Base-by-base conservation (phyloP, 2,329 filamentous ascomycete genomes). In the Stachybotrys chlorohalonatus region DNA sequence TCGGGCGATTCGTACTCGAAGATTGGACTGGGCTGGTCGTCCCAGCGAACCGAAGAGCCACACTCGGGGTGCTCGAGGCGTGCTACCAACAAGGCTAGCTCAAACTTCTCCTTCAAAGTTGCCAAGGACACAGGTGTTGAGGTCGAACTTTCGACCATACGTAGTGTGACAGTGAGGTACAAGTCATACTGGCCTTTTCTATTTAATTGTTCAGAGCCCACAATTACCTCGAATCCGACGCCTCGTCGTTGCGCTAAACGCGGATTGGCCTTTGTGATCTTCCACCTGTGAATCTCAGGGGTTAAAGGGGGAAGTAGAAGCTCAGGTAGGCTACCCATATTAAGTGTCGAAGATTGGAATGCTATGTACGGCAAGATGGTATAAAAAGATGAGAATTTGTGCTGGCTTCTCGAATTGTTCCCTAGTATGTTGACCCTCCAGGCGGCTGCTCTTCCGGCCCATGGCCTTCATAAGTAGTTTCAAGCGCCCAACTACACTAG, bases 61-160 rank as follows among this genome's bases (percentile, higher is more conserved):
- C 54, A 55, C 11, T 55, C 54, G 0, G 54, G 54, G 31, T 53
- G 54, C 11, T 50, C 45, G n/a, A 48, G 49, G n/a, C 54, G 50
- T 24, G 54, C 51, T 17, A 31, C 31, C 17, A 55, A 17, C 31
- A 55, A 30, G 13, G 50, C 46, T 17, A 45, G n/a, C 17, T 55
- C 54, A 49, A 55, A 55, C 47, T 50, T 55, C 32, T 52, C 51
- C 31, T 55, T 55, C 45, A 55, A 51, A 17, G 32, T 31, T 32
- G 30, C 42, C n/a, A 53, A 24, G 7, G 52, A 47, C 52, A 53
- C 7, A 24, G 52, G 16, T 11, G 52, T 24, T 8, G 52, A 53
- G 36, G 39, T 31, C 8, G 52, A 6, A 11, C 9, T 5, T 7
- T 30, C 39, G 7, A 31, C 39, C 6, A 42, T 53, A 1, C 16